Conservation (phyloP, 2,329 filamentous ascomycete species). For the Botrytis deweyae region DNA sequence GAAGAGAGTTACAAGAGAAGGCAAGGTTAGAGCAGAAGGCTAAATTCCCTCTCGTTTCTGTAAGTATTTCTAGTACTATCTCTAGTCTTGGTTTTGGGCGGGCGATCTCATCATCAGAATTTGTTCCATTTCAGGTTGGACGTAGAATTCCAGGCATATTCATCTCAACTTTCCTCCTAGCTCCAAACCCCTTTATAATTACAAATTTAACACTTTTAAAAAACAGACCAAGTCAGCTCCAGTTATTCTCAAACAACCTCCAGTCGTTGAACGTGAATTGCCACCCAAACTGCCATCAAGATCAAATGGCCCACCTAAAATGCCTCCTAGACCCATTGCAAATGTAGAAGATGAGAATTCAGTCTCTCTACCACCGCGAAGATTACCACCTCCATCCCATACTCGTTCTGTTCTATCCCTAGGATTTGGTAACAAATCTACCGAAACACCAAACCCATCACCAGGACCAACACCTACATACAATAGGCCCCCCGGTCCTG, state of each 20-base stretch:
- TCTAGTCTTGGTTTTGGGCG: not conserved
- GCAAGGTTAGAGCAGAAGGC: conserved; percentile 47
- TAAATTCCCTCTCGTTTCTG: conserved; percentile 19
- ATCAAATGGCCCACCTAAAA: conserved; percentile 47
- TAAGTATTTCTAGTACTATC: conserved; percentile 9
- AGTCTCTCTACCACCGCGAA: conserved; percentile 27
- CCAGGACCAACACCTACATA: conserved; percentile 26
- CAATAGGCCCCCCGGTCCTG: conserved; percentile 23
- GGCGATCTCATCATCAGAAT: not conserved
- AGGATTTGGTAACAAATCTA: conserved; percentile 33
- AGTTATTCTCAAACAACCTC: conserved; percentile 34
- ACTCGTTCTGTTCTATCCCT: conserved; percentile 30
- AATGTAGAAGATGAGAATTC: conserved; percentile 29
- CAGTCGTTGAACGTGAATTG: conserved; percentile 30
- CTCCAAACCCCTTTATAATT: not conserved
- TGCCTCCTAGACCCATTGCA: conserved; percentile 46
- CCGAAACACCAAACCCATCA: conserved; percentile 29
- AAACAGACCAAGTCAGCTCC: conserved; percentile 42
- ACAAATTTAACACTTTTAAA: conserved; percentile 1
- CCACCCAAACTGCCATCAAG: conserved; percentile 36
- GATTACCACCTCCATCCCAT: conserved; percentile 31
- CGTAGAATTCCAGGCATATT: not conserved
- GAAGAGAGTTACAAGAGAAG: conserved; percentile 50
- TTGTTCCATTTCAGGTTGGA: not conserved
- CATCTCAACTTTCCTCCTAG: not conserved